phyloP scores from a whole-genome alignment of 805 yeast species.

The Tanozyma kutaoensis region DNA sequence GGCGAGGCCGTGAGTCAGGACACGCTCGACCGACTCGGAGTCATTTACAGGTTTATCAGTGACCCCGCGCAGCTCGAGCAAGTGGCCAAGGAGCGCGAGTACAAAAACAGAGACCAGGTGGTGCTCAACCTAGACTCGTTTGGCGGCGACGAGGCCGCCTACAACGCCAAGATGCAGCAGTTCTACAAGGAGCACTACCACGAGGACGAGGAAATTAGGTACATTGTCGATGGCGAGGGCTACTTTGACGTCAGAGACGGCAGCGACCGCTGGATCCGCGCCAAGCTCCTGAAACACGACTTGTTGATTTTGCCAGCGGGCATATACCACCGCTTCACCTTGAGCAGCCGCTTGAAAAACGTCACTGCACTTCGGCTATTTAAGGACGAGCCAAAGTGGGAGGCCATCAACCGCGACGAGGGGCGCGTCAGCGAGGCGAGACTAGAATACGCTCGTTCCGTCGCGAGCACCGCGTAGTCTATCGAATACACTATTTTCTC shows the following conservation, averaged over 20 bases:
- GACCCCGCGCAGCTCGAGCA: constrained; percentile 42
- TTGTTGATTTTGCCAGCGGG: constrained; percentile 78
- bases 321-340: constrained; percentile 85
- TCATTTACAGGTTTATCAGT: constrained; percentile 42
- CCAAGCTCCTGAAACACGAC: constrained; percentile 51
- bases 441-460: not conserved
- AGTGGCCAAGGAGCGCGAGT: constrained; percentile 56
- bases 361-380: constrained; percentile 75
- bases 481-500: constrained; percentile 7
- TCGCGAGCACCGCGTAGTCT: not conserved
- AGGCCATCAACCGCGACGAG: constrained; percentile 26
- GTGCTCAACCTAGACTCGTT: constrained; percentile 46
- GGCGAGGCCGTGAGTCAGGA: constrained; percentile 43
- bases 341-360: constrained; percentile 40
- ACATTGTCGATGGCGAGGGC: constrained; percentile 81
- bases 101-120: constrained; percentile 71
- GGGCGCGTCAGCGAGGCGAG: not conserved
- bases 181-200: constrained; percentile 84
- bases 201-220: constrained; percentile 94
- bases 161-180: constrained; percentile 48
- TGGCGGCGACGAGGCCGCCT: constrained; percentile 40
- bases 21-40: constrained; percentile 50
- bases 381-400: constrained; percentile 95
- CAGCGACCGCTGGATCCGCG: constrained; percentile 62
- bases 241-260: constrained; percentile 75